Evolutionary conservation across 1,139 yeast species (phyloP).

Genomic region (Entelexis paramagnoliae): DNA sequence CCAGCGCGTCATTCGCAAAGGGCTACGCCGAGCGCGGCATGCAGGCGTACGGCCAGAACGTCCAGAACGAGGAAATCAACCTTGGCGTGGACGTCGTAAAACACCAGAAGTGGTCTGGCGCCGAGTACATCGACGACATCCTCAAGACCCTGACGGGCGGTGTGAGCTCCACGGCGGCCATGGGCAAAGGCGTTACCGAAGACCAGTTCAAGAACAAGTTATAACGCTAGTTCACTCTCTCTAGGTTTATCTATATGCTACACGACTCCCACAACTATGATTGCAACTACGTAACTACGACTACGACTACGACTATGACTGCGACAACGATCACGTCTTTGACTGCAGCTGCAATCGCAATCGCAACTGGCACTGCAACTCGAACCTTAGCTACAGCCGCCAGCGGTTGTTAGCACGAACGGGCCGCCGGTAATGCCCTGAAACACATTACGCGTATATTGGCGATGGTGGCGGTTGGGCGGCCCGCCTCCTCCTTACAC

Average conservation of each 20-base stretch:
- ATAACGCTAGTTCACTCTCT: background rate
- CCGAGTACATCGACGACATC: constrained; percentile 87
- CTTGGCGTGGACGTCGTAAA: constrained; percentile 88
- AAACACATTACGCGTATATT: no score
- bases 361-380: no score
- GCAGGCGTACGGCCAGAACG: constrained; percentile 86
- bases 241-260: background rate
- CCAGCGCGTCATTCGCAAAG: constrained; percentile 74
- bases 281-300: background rate
- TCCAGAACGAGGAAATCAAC: constrained; percentile 83
- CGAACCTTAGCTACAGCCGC: no score
- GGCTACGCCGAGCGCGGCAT: constrained; percentile 75
- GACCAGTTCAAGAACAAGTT: constrained; percentile 52
- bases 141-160: constrained; percentile 92
- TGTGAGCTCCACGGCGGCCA: constrained; percentile 89
- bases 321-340: no score
- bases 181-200: constrained; percentile 98
- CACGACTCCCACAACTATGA: no score
- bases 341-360: no score
- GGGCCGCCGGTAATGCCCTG: no score
- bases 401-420: no score
- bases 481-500: background rate
- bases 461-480: background rate
- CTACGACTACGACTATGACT: no score
- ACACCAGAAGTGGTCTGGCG: constrained; percentile 99